A percentile compares a stretch with the other conserved stretches of the same genome.
These are phyloP conservation scores for Cryphonectria nitschkei DNA, from an alignment of 2,329 filamentous ascomycete genomes.

Conservation along the genomic window DNA sequence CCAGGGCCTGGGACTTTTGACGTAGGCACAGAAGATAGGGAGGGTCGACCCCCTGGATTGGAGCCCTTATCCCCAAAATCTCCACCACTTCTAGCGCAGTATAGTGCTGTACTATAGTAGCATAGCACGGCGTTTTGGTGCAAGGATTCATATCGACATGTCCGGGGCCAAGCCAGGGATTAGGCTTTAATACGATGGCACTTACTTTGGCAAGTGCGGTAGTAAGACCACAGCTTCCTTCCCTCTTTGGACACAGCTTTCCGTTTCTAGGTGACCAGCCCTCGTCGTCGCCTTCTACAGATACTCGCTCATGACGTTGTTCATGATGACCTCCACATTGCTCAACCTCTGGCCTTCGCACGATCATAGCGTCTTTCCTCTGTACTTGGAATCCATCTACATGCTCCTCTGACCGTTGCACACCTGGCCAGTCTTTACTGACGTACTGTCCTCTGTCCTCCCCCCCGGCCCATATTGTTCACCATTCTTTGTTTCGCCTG, in stretches of 20 bases:
- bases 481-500: neutral
- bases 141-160: conserved; percentile 14
- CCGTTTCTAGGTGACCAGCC: neutral
- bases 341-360: neutral
- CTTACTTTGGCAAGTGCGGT: neutral
- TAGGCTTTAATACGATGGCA: neutral
- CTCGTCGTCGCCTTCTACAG: neutral
- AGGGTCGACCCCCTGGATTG: neutral
- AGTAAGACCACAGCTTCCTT: neutral
- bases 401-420: neutral
- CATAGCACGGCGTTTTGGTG: conserved; percentile 10
- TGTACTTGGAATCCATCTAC: neutral
- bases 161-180: conserved; percentile 13
- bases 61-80: neutral
- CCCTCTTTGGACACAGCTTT: neutral
- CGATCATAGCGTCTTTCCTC: neutral
- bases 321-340: neutral
- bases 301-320: neutral
- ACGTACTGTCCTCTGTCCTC: neutral
- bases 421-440: neutral
- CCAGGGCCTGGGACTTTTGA: neutral
- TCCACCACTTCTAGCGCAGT: no score
- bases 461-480: neutral
- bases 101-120: neutral
- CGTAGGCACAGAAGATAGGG: neutral